Evolutionary conservation across 192 early-diverging fungal species (phyloP).

Genomic region (Rhizophagus sp.): DNA sequence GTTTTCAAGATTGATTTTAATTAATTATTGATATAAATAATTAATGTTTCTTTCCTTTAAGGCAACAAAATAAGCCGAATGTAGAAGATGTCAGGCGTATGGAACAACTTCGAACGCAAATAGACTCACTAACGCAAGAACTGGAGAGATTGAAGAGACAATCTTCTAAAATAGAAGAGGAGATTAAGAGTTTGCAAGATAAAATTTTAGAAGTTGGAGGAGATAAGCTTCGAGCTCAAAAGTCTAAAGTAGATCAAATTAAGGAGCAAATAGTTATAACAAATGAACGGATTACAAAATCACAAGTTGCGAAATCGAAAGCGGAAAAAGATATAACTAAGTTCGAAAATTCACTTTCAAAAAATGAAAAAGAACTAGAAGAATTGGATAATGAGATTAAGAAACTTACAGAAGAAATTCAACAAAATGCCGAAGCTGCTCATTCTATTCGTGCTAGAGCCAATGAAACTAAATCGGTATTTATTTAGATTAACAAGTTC

Average conservation of each 20-base stretch:
- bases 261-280: conserved; percentile 71
- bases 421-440: conserved; percentile 53
- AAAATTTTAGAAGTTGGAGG: conserved; percentile 92
- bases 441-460: conserved; percentile 43
- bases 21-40: neutral
- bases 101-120: conserved; percentile 50
- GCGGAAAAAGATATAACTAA: conserved; percentile 76
- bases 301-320: conserved; percentile 70
- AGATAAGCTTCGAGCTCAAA: conserved; percentile 82
- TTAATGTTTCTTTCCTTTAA: conserved; percentile 20
- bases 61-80: conserved; percentile 51
- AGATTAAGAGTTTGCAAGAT: conserved; percentile 81
- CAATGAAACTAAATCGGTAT: conserved; percentile 49
- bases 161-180: conserved; percentile 66
- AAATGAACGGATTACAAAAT: conserved; percentile 71
- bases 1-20: neutral
- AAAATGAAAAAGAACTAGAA: conserved; percentile 64
- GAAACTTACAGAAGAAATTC: conserved; percentile 60
- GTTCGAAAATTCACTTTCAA: conserved; percentile 61
- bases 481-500: neutral
- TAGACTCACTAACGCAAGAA: conserved; percentile 46
- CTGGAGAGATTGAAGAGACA: conserved; percentile 57
- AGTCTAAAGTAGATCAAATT: conserved; percentile 79
- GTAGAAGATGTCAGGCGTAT: conserved; percentile 53
- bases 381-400: conserved; percentile 66